Evolutionary conservation across 441 rosid species (phyloP), one percentile per base, ranked within the genome.

Genomic region (Euphorbia corollata): DNA sequence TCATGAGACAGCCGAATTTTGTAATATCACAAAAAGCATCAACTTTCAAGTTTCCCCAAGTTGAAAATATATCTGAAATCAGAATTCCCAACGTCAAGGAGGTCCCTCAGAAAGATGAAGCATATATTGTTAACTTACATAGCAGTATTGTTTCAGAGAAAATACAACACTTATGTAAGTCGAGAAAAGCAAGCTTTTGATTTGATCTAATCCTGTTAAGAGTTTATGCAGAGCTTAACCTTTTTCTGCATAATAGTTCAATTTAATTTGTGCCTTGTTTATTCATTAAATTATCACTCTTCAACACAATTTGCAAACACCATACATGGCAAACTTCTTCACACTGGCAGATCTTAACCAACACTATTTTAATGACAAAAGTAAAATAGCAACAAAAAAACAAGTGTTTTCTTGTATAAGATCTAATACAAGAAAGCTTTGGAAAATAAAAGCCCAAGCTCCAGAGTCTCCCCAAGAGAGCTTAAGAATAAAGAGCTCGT

Each of bases 1-100:
- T 45, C 51, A 13, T 45, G 13, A 11, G 51, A 45, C 51, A 4
- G 15, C 3, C 51, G 0, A 45, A 45, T 10, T 3, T 45, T 41
- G 47, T 41, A 8, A 41, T 8, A 41, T 38, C 13, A 41, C 8
- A 41, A 11, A n/a, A 41, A 11, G 22, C 22, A n/a, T 4, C 8
- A 51, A 51, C 20, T n/a, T 51, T 51, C 56, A 51, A 51, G 54
- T 51, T 51, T 51, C 13, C 58, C 13, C 58, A 19, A 54, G 20
- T 8, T 54, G 58, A 19, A 2, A 8, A 9, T 16, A 50, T 18
- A 54, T 54, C 13, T 54, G 58, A 54, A 19, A 54, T 54, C 15
- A 20, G 30, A 22, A 54, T 6, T 53, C 11, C 22, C 23, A 18
- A 53, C 19, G 24, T 9, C 57, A 18, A 8, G 20, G 23, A 53